Conservation (phyloP, 2,329 filamentous ascomycete genomes). For the Plenodomus biglobosus region DNA sequence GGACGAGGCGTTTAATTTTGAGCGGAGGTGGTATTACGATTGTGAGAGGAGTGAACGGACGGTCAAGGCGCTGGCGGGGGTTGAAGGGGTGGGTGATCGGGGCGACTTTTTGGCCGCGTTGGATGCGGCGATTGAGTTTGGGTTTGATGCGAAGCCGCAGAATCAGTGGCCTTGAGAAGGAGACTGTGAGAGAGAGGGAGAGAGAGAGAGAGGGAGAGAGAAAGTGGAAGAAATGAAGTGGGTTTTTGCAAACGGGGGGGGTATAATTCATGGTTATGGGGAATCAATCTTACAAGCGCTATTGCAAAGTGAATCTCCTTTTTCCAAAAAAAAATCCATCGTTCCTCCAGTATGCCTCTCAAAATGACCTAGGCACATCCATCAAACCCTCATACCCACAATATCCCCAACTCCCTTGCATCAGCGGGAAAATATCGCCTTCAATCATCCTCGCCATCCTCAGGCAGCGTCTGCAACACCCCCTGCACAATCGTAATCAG, state of each 20-base stretch:
- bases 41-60: conserved; percentile 26
- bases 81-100: conserved; percentile 14
- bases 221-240: too few species aligned
- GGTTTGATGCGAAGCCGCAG: conserved; percentile 17
- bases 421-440: too few species aligned
- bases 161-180: conserved; percentile 12
- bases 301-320: too few species aligned
- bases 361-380: too few species aligned
- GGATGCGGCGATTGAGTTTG: conserved; percentile 31
- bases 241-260: neutral
- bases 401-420: too few species aligned
- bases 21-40: conserved; percentile 32
- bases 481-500: conserved; percentile 76
- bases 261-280: neutral
- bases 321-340: too few species aligned
- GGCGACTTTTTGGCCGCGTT: conserved; percentile 31
- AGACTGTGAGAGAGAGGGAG: neutral
- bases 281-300: too few species aligned
- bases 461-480: conserved; percentile 67
- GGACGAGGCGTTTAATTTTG: conserved; percentile 27
- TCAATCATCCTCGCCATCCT: conserved; percentile 52
- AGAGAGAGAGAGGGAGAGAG: too few species aligned
- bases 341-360: too few species aligned
- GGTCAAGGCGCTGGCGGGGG: conserved; percentile 12
- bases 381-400: too few species aligned